Conservation (phyloP, 2,329 filamentous ascomycete species). For the Xylariomycetidae sp. region DNA sequence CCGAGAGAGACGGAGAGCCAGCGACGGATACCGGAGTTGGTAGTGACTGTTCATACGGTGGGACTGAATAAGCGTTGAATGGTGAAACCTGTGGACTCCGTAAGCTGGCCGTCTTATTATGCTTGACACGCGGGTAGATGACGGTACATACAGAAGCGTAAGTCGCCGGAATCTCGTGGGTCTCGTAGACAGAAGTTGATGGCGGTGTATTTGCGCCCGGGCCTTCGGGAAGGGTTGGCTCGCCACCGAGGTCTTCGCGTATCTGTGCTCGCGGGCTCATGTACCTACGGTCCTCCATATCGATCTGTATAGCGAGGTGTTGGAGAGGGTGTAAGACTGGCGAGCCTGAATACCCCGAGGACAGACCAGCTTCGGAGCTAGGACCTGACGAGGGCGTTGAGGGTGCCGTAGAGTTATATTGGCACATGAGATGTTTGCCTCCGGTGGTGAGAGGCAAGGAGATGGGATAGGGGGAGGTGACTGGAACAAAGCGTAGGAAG, state of each 20-base stretch:
- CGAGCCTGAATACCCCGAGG: conserved; percentile 7
- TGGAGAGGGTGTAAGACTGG: conserved; percentile 9
- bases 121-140: too few relatives aligned
- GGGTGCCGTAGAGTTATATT: conserved; percentile 18
- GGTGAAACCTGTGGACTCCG: conserved; percentile 30
- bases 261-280: conserved; percentile 15
- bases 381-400: conserved; percentile 11
- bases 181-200: conserved; percentile 17
- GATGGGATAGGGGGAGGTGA: conserved; percentile 5
- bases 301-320: conserved; percentile 9
- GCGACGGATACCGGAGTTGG: conserved; percentile 46
- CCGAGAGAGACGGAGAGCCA: conserved; percentile 41
- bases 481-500: conserved; percentile 6
- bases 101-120: too few relatives aligned
- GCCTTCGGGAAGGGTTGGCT: conserved; percentile 7
- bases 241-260: conserved; percentile 15
- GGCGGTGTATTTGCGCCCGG: conserved; percentile 15
- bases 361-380: conserved; percentile 10
- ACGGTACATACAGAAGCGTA: conserved; percentile 22
- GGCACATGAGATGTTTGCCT: conserved; percentile 12
- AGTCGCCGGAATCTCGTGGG: conserved; percentile 19
- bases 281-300: conserved; percentile 23
- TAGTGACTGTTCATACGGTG: conserved; percentile 36
- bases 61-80: conserved; percentile 31
- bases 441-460: background rate